Evolutionary conservation across 2,329 filamentous ascomycete species (phyloP), one percentile per base, ranked within the genome.

Genomic region (Periglandula ipomoeae): DNA sequence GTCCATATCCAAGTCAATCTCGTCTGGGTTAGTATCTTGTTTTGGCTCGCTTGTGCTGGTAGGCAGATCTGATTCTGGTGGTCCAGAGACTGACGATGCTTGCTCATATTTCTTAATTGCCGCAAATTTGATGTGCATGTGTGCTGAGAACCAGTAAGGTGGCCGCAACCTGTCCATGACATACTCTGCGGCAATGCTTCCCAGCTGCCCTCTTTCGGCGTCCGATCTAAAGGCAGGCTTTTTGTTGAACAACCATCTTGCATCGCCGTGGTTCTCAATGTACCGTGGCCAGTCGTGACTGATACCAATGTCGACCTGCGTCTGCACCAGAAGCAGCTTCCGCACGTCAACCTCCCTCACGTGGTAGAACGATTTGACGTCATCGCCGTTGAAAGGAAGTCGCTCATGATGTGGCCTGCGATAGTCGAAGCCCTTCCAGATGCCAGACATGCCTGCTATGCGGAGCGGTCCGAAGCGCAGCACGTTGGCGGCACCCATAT

Each of bases 241-340:
- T 62, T 73, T 78, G 26, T 69, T 72, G 63, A 89, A 95, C 1
- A 98, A 70, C 38, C 71, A 69, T 43, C 75, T 68, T 42, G 76
- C 69, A 61, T 97, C 76, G 5, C 93, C 93, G 54, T 82, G 77
- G 62, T 79, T 82, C 67, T 95, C 93, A 47, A 97, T 80, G 0
- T 77, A 83, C 44, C 84, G 80, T 1, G 93, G 93, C 93, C 93
- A 98, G 69, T 98, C 93, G 62, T 98, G 93, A 57, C 90, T 96
- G 47, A 98, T 68, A 3, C 90, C 89, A 40, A 98, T 72, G 56
- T 98, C 93, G 34, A 97, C 82, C 60, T 95, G 91, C 17, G 86
- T 87, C n/a, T 81, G 78, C 27, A 97, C 61, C 59, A 90, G 82
- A 35, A 96, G 72, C 30, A 98, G 70, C 67, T 96, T 97, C 59